These are phyloP conservation scores for Pythium coloratum DNA, from an alignment of 352 stramenopile species.

Conservation along the genomic window DNA sequence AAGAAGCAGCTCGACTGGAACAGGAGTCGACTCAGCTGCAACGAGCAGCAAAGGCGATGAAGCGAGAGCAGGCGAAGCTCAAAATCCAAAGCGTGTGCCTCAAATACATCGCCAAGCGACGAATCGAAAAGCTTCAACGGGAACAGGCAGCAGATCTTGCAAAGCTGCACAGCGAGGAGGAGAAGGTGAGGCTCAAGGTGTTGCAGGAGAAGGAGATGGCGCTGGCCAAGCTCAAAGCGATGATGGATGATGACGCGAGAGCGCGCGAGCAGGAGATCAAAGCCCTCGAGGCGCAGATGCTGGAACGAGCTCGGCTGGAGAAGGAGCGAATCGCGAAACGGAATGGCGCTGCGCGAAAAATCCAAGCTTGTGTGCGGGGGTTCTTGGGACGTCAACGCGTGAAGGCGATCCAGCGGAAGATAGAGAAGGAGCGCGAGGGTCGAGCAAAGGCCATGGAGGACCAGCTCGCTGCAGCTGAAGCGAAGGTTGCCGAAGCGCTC, in stretches of 20 bases:
- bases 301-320: conserved; percentile 66
- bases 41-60: conserved; percentile 39
- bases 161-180: conserved; percentile 54
- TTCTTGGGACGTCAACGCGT: conserved; percentile 60
- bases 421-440: conserved; percentile 64
- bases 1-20: conserved; percentile 35
- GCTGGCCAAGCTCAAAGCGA: conserved; percentile 54
- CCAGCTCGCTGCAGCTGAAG: conserved; percentile 57
- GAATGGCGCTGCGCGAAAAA: conserved; percentile 50
- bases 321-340: conserved; percentile 57
- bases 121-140: conserved; percentile 47
- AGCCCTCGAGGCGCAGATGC: conserved; percentile 69
- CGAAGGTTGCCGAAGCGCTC: conserved; percentile 50
- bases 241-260: conserved; percentile 75
- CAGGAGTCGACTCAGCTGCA: conserved; percentile 47
- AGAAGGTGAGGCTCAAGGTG: conserved; percentile 51
- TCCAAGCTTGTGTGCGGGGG: conserved; percentile 55
- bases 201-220: conserved; percentile 72
- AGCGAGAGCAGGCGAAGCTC: conserved; percentile 54
- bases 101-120: conserved; percentile 45
- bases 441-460: conserved; percentile 56
- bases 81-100: conserved; percentile 66
- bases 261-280: conserved; percentile 69
- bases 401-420: conserved; percentile 55
- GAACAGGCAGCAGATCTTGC: conserved; percentile 53